Base-by-base conservation (phyloP, 805 yeast genomes). In the Kuraishia hungarica region DNA sequence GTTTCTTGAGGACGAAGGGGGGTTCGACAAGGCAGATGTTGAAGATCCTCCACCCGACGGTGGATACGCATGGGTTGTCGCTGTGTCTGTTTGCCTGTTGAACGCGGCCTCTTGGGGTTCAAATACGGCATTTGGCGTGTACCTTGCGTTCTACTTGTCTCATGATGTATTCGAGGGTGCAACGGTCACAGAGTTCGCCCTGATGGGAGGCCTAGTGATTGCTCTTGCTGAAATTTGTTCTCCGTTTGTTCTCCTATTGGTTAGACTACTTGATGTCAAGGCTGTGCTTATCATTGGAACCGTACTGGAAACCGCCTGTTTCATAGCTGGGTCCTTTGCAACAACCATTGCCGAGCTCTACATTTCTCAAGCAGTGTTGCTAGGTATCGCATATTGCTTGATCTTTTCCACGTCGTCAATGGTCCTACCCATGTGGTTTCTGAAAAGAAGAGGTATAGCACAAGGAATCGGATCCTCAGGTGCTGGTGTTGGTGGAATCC, bases 51-150 rank as follows among this genome's bases (percentile, higher is more conserved):
- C 56, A 10, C 59, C 59, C 10, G 49, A 47, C 22, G 49, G 24
- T 11, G 49, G 49, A 21, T 47, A 47, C 15, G 49, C 23, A 22
- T 47, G 49, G 49, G 49, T 47, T 22, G 15, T 47, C 21, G 49
- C 49, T 11, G 19, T 47, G 3, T 47, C 15, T 47, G 54, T 48
- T 19, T 53, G 54, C 35, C n/a, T 53, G 20, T 19, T 28, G 13
- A 48, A 47, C n/a, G 48, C 51, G 19, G 28, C 77, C 26, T 78
- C 87, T 0, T 86, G 90, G 89, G 91, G 91, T 6, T 76, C 83
- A 60, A 81, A 82, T 55, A 67, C 76, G 11, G 81, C 82, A 15
- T 85, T 77, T 63, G 87, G 87, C 55, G 78, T 85, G 1, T 83
- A 78, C 59, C 69, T 85, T 50, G 72, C 83, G 1, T 76, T 69